Percentiles rank a stretch among this genome's conserved stretches.
phyloP scores from a whole-genome alignment of 2,329 filamentous ascomycete genomes.

The Exophiala calicioides region DNA sequence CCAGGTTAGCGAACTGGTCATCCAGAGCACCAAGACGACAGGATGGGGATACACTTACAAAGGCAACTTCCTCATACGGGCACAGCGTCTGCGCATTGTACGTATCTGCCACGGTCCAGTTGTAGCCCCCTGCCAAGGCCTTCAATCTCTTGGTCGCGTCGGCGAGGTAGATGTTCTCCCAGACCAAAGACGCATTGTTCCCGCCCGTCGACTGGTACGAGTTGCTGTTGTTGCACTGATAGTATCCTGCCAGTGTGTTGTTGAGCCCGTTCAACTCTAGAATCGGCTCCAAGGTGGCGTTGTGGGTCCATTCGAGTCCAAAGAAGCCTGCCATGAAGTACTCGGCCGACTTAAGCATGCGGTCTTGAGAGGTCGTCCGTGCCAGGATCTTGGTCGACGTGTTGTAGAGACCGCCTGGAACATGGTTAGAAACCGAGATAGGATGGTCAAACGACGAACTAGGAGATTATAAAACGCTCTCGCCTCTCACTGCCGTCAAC shows the following conservation, averaged over 20 bases:
- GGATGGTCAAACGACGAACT: too few relatives aligned
- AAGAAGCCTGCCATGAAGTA: conserved; percentile 81
- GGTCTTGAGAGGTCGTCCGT: conserved; percentile 72
- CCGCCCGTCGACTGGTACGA: conserved; percentile 52
- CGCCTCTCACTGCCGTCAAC: neutral
- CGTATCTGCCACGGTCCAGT: conserved; percentile 65
- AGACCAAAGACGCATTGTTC: conserved; percentile 57
- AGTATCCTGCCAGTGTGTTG: conserved; percentile 67
- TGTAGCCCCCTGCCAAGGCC: conserved; percentile 56
- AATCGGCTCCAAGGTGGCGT: conserved; percentile 70
- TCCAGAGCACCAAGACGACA: neutral
- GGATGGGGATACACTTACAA: conserved; percentile 35
- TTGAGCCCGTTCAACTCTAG: conserved; percentile 67
- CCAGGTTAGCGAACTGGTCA: neutral
- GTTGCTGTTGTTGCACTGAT: conserved; percentile 65
- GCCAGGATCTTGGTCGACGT: conserved; percentile 71
- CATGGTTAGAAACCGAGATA: too few relatives aligned
- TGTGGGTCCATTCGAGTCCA: conserved; percentile 70
- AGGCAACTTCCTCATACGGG: conserved; percentile 75
- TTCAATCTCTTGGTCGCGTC: conserved; percentile 64
- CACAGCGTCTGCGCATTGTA: conserved; percentile 72
- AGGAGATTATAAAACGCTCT: neutral
- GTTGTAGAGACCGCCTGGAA: conserved; percentile 59
- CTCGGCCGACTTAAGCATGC: conserved; percentile 75
- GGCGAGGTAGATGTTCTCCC: conserved; percentile 65